Evolutionary conservation across 2,329 filamentous ascomycete genomes (phyloP).

Genomic region (Orbilia brochopaga): DNA sequence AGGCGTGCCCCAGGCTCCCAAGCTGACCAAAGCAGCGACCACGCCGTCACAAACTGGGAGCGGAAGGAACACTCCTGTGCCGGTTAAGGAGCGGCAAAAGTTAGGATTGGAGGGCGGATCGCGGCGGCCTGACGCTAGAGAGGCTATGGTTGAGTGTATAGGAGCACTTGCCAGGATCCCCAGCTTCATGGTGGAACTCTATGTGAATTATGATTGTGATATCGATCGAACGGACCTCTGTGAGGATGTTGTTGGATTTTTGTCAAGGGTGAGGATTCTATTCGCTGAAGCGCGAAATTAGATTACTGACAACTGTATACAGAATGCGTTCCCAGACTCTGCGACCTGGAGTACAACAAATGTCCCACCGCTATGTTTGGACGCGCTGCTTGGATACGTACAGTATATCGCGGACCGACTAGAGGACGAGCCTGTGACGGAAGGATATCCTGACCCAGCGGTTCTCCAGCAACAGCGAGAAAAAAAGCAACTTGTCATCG

Average conservation of each 20-base stretch:
- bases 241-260: constrained; percentile 89
- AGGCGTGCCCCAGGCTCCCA: constrained; percentile 89
- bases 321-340: constrained; percentile 91
- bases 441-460: constrained; percentile 71
- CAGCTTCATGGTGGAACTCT: constrained; percentile 91
- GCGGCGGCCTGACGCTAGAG: constrained; percentile 89
- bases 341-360: constrained; percentile 99
- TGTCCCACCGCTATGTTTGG: constrained; percentile 90
- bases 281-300: constrained; percentile 3
- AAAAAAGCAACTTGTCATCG: constrained; percentile 86
- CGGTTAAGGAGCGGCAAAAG: constrained; percentile 88
- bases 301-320: constrained; percentile 29
- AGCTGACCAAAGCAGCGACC: constrained; percentile 78
- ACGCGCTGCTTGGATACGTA: constrained; percentile 86
- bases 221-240: constrained; percentile 89
- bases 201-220: constrained; percentile 98
- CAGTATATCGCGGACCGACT: constrained; percentile 89
- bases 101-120: constrained; percentile 89
- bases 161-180: constrained; percentile 91
- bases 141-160: constrained; percentile 98
- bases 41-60: constrained; percentile 67
- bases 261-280: constrained; percentile 67
- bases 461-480: constrained; percentile 73
- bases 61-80: constrained; percentile 85
- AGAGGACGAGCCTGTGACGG: constrained; percentile 69